Base-by-base conservation (phyloP, 2,329 filamentous ascomycete species). In the Davidsoniella neocaledoniae region DNA sequence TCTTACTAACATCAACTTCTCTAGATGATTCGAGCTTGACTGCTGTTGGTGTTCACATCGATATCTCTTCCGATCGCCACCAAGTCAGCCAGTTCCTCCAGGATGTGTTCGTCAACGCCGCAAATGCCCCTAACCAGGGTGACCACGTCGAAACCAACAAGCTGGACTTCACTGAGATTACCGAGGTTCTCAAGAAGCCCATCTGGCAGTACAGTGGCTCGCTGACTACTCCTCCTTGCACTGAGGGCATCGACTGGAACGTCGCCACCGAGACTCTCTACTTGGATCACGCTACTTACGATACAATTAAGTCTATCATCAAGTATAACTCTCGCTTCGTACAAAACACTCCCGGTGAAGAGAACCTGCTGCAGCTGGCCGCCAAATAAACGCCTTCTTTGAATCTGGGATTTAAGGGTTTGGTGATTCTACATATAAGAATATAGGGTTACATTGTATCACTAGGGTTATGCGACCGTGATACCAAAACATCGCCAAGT, bases 151-250 rank as follows among this genome's bases (percentile, higher is more conserved):
- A 58, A 46, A 68, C 66, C 4, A 56, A 56, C 8, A 48, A 57
- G 4, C 65, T 76, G 7, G 60, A 66, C 58, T 71, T 73, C 62
- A 56, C 57, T 29, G 61, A 61, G 44, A 58, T 74, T 0, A 58
- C 62, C 26, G 43, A 55, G 7, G 59, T 63, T 38, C 58, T 73
- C 43, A 48, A 60, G 2, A 60, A 64, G 21, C 58, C 58, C 2
- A 39, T 48, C 43, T 36, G 33, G 38, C 49, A 43, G 23, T 81
- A 80, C 64, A 60, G 61, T 10, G 77, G 77, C 17, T 77, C 73
- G 16, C 65, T 81, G 43, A 81, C 77, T 39, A 79, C 76, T 0
- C 77, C 77, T 17, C 77, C 77, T 3, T 80, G 77, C 62, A 66
- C 66, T 14, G 74, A 79, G 60, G 70, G 69, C 23, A 63, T 80